Evolutionary conservation across 1,284 basidiomycete genomes (phyloP), one percentile per base, ranked within the genome.

Genomic region (Cryptococcus wingfieldii): DNA sequence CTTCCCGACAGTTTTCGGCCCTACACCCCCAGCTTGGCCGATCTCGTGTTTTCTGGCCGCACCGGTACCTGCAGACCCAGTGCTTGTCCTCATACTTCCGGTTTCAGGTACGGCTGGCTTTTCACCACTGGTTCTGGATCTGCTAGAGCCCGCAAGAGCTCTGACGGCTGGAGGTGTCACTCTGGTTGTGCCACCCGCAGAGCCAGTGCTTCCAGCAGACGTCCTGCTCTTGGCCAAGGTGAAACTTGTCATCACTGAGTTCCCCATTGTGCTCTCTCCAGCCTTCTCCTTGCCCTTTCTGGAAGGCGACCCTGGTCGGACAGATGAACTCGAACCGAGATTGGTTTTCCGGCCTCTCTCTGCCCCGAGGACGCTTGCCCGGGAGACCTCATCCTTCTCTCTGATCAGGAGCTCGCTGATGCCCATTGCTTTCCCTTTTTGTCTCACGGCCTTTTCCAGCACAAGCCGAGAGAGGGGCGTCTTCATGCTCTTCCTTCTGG

Each of bases 401-500:
- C 31, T 56, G 28, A n/a, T 50, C 38, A n/a, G n/a, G 12, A 37
- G 19, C 46, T 18, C 39, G n/a, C 41, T 23, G 18, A 56, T 44
- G 13, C 45, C 52, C 13, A 43, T 19, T n/a, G 56, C 60, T 19
- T 49, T 59, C 10, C 54, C 50, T 46, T 62, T 62, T 37, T 59
- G 57, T 38, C 61, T 46, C 2, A 66, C 62, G 19, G 64, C 69
- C 50, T 71, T 71, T 39, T 76, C 72, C 23, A 76, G 54, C 3
- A 76, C 74, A 18, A 74, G 54, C n/a, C 74, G 62, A 14, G 66
- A 62, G 6, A 75, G 58, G 5, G 71, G 71, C 2, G 71, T 71
- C 45, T 69, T 69, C 12, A 59, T 56, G 18, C 51, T 53, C 28
- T 62, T 62, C 12, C 65, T 55, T 38, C 64, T 65, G 16, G 53